A percentile compares a stretch with the other conserved stretches of the same genome.
Conservation (phyloP, 306 rosid species). For the Pueraria montana region DNA sequence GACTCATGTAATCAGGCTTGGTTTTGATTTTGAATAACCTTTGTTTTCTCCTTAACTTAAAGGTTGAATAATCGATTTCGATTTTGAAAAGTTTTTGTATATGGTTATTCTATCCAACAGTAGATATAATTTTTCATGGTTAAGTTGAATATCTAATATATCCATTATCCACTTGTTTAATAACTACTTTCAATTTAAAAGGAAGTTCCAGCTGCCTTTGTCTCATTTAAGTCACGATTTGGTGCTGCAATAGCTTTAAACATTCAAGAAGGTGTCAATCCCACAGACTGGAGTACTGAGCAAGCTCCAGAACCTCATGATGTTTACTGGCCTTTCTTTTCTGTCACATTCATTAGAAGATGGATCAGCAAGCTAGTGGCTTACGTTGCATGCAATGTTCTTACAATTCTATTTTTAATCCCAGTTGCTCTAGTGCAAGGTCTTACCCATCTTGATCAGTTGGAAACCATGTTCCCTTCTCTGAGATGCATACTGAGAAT, state of each 20-base stretch:
- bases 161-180: constrained; percentile 31
- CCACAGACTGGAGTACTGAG: constrained; percentile 85
- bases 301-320: constrained; percentile 87
- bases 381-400: constrained; percentile 58
- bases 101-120: constrained; percentile 20
- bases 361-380: constrained; percentile 73
- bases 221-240: constrained; percentile 85
- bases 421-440: constrained; percentile 86
- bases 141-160: constrained; percentile 41
- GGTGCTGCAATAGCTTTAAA: constrained; percentile 78
- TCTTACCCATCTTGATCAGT: constrained; percentile 73
- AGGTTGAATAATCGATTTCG: neutral
- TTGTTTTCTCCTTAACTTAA: constrained; percentile 13
- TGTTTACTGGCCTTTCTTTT: constrained; percentile 89
- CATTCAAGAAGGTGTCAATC: constrained; percentile 76
- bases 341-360: constrained; percentile 69
- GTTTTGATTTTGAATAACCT: constrained; percentile 38
- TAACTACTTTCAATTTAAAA: constrained; percentile 45
- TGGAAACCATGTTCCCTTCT: constrained; percentile 77
- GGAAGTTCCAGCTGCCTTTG: constrained; percentile 91
- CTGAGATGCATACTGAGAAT: constrained; percentile 60
- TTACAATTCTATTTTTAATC: constrained; percentile 77
- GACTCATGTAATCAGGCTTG: neutral
- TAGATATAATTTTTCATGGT: constrained; percentile 36
- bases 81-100: neutral